These are phyloP conservation scores for Neurospora sp. DNA, from an alignment of 495 filamentous ascomycete genomes.

Conservation along the genomic window DNA sequence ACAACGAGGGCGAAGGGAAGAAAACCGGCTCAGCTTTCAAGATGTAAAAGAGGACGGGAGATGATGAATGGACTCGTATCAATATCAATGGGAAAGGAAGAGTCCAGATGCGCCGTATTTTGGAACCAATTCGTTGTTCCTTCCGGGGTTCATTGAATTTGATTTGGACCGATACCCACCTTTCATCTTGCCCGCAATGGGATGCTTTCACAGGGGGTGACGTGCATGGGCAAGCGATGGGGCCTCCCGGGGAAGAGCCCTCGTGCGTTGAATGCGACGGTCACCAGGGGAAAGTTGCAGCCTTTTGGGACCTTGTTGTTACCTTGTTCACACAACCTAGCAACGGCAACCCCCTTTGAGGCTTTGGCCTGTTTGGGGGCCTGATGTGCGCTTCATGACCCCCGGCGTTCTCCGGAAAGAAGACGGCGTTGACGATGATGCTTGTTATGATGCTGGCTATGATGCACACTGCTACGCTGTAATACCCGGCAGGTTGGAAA, in stretches of 20 bases:
- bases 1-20: not conserved
- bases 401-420: not conserved
- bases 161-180: not conserved
- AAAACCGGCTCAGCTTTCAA: not conserved
- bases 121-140: not conserved
- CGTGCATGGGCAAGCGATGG: not conserved
- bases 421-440: not conserved
- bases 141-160: not conserved
- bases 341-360: not conserved
- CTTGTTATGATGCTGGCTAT: not conserved
- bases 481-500: not conserved
- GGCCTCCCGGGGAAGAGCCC: not conserved
- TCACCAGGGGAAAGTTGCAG: not conserved
- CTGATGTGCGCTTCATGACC: not conserved
- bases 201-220: not conserved
- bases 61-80: not conserved
- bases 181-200: not conserved
- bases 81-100: not conserved
- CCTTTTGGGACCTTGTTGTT: not conserved
- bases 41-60: not conserved
- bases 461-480: not conserved
- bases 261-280: not conserved
- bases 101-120: not conserved
- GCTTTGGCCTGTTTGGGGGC: no score
- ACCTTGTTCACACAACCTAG: no score